Evolutionary conservation across 2,329 filamentous ascomycete species (phyloP), one percentile per base, ranked within the genome.

Genomic region (Verticillium albo-atrum): DNA sequence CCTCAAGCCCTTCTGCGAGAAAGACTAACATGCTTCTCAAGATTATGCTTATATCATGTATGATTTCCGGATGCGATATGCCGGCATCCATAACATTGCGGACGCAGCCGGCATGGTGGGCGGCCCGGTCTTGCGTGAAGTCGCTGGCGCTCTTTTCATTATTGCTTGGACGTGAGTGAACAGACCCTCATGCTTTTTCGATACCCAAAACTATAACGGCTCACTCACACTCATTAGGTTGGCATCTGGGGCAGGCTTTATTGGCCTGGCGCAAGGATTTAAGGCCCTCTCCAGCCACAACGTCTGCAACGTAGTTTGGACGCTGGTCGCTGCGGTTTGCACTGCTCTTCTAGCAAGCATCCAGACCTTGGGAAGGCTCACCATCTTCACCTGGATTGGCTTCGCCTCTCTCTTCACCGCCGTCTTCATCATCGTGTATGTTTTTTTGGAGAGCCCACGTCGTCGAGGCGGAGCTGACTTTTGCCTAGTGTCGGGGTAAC

Each of bases 361-460:
- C 51, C 57, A 42, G 51, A 63, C 62, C 28, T 42, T 63, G 35
- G 62, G 62, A 25, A 62, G 55, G 56, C 58, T 63, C 14, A 56
- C 62, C 30, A 63, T 63, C 54, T 71, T 87, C 50, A 85, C 83
- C 1, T 88, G 82, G 79, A 78, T 77, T 10, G 85, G 85, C 1
- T 86, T 87, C 64, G 60, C 77, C 5, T 83, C 79, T 37, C 79
- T 88, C 50, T 86, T 83, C 64, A 71, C 78, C 15, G 34, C 60
- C 9, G 65, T 70, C 6, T 69, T 70, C 53, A 64, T 69, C 50
- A 66, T 70, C 17, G 68, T 70, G 67, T 68, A 60, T 58, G 68
- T n/a, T n/a, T n/a, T n/a, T 52, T 15, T 15, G 12, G 12, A 7
- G n/a, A 52, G 7, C 9, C 4, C n/a, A 52, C 20, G 20, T 64